Conservation (phyloP, 2,329 filamentous ascomycete species). For the Mycocentrospora acerina region DNA sequence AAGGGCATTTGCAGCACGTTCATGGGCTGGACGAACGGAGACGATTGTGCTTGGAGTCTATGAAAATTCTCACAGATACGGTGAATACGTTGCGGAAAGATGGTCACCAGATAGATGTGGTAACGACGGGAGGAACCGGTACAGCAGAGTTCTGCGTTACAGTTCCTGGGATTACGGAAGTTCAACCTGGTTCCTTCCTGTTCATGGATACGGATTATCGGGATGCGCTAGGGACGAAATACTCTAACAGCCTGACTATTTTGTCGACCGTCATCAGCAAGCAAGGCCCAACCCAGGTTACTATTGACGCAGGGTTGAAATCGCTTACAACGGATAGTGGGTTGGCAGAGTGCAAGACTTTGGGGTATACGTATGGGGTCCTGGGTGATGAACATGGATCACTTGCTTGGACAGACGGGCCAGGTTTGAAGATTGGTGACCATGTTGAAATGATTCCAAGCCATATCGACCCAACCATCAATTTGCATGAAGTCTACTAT, state of each 20-base stretch:
- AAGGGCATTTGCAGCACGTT: constrained; percentile 57
- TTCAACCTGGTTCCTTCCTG: constrained; percentile 58
- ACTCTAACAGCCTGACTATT: constrained; percentile 53
- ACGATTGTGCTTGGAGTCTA: constrained; percentile 48
- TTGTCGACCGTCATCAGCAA: constrained; percentile 53
- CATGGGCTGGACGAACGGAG: constrained; percentile 48
- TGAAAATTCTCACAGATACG: constrained; percentile 48
- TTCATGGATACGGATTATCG: constrained; percentile 62
- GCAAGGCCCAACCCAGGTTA: constrained; percentile 48
- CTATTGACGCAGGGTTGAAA: constrained; percentile 55
- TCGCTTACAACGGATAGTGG: constrained; percentile 56
- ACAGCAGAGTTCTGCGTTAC: constrained; percentile 56
- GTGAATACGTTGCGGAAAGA: constrained; percentile 45
- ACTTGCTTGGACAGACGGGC: constrained; percentile 48
- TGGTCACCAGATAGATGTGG: constrained; percentile 51
- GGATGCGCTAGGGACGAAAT: constrained; percentile 53
- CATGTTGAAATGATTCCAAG: constrained; percentile 56
- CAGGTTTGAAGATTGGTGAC: constrained; percentile 48
- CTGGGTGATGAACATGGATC: constrained; percentile 55
- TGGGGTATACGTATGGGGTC: constrained; percentile 47
- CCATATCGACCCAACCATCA: constrained; percentile 58
- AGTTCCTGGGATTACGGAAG: constrained; percentile 54
- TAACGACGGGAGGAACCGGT: constrained; percentile 56
- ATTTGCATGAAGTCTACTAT: constrained; percentile 55
- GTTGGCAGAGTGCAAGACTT: constrained; percentile 49